These are phyloP conservation scores for Eremochloa ophiuroides DNA, from an alignment of 176 grass and related monocot genomes.

Conservation along the genomic window DNA sequence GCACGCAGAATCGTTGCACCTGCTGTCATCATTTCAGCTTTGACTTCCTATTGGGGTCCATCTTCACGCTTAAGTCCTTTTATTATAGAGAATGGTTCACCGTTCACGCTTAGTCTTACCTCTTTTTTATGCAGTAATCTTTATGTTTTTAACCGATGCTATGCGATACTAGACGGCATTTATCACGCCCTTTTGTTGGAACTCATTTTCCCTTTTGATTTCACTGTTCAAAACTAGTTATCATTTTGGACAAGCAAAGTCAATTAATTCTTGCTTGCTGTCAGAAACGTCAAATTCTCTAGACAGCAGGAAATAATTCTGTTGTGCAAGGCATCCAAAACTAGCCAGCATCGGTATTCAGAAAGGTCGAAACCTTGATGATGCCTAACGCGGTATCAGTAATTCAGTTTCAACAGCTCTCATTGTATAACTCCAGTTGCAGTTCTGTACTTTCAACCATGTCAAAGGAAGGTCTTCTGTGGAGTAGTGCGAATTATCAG, in stretches of 20 bases:
- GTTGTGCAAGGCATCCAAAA: background rate
- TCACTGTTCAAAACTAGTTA: background rate
- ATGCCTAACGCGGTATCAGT: background rate
- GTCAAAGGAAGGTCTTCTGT: background rate
- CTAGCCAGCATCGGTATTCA: background rate
- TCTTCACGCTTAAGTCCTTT: too few species aligned
- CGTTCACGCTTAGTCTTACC: background rate
- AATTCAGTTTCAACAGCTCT: constrained; percentile 17
- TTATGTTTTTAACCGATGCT: background rate
- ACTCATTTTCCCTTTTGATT: background rate
- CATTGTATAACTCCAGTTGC: constrained; percentile 15
- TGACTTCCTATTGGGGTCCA: background rate
- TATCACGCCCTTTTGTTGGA: background rate
- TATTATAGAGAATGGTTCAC: too few species aligned
- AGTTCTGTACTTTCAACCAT: constrained; percentile 9
- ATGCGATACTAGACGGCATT: background rate
- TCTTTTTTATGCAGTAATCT: background rate
- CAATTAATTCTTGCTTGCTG: background rate
- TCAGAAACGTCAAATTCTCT: background rate
- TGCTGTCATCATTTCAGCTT: background rate
- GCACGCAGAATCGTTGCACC: background rate
- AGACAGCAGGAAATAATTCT: background rate
- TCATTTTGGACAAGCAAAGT: background rate
- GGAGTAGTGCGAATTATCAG: background rate
- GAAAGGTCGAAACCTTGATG: background rate